Percentiles rank a stretch among this genome's conserved stretches.
These are phyloP conservation scores for Globisporangium viniferum DNA, from an alignment of 352 stramenopile genomes.

Conservation along the genomic window DNA sequence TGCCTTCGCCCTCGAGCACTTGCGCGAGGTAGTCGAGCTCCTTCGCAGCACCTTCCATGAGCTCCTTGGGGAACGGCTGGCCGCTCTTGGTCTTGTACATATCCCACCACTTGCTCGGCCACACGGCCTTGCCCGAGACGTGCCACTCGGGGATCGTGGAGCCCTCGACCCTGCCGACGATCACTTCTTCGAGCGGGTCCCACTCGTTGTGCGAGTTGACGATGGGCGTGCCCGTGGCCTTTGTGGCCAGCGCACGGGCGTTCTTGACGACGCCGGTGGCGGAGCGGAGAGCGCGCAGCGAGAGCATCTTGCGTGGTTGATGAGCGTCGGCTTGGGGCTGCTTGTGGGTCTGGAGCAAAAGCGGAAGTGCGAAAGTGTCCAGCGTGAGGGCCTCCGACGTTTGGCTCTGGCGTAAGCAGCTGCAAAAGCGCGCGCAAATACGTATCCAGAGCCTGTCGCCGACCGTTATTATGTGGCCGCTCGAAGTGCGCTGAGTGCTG, in stretches of 20 bases:
- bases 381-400: background rate
- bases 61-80: slow-evolving; percentile 70
- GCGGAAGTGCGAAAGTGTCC: slow-evolving; percentile 4
- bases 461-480: slow-evolving; percentile 6
- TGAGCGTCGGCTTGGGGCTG: background rate
- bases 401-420: background rate
- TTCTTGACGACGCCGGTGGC: background rate
- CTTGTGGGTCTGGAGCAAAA: slow-evolving; percentile 4
- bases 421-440: background rate
- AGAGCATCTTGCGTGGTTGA: slow-evolving; percentile 7
- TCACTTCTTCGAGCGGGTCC: slow-evolving; percentile 89
- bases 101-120: slow-evolving; percentile 86
- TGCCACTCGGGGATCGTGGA: slow-evolving; percentile 91
- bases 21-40: slow-evolving; percentile 87
- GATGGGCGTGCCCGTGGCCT: slow-evolving; percentile 36
- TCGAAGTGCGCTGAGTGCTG: background rate
- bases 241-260: slow-evolving; percentile 18
- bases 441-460: background rate
- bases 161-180: slow-evolving; percentile 85
- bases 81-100: slow-evolving; percentile 89
- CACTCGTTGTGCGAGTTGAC: slow-evolving; percentile 92
- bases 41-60: slow-evolving; percentile 68
- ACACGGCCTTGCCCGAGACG: slow-evolving; percentile 87
- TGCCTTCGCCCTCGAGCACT: slow-evolving; percentile 80
- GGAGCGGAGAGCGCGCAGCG: slow-evolving; percentile 9